Base-by-base conservation (phyloP, 1,284 basidiomycete genomes). In the Boletellus dicymbophilus region DNA sequence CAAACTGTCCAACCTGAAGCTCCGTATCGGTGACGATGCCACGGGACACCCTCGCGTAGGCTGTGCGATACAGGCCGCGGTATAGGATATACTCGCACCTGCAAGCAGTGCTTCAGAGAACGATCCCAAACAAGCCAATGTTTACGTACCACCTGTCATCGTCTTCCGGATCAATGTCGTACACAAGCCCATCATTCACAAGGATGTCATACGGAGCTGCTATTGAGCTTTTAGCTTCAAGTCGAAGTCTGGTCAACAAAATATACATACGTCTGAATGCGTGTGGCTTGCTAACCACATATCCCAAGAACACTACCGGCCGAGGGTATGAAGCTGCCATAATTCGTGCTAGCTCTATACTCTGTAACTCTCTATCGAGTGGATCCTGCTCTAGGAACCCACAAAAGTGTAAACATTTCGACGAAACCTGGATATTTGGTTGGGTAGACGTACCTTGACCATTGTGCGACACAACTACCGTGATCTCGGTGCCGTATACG, bases 31-130 rank as follows among this genome's bases (percentile, higher is more conserved):
- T 90, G 51, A 89, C 82, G 18, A 79, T 82, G 30, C 85, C 83
- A 11, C 85, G 78, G 8, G 87, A 89, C 39, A 90, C 67, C 25
- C 87, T 80, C 5, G 82, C 85, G 59, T 89, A 89, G n/a, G 82
- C 77, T 3, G 90, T 88, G 22, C 90, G 79, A 72, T 93, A 90
- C 26, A 94, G 62, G 2, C 88, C 88, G 18, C 91, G 80, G 68
- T 92, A 95, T 22, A 92, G 73, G 42, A 95, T 90, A 61, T 95
- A 95, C 74, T 95, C 88, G 71, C 93, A 94, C 88, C 89, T 88
- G 49, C 15, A n/a, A 48, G 25, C 1, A 28, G 20, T 3, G 0
- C 13, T 26, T 47, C 22, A 49, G 25, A 33, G 20, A 1, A 11
- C 3, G 10, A 25, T 34, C 3, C 9, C 16, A 4, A 4, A 4